Base-by-base conservation (phyloP, 202 grass and related monocot genomes). In the Schoenoplectus triqueter region DNA sequence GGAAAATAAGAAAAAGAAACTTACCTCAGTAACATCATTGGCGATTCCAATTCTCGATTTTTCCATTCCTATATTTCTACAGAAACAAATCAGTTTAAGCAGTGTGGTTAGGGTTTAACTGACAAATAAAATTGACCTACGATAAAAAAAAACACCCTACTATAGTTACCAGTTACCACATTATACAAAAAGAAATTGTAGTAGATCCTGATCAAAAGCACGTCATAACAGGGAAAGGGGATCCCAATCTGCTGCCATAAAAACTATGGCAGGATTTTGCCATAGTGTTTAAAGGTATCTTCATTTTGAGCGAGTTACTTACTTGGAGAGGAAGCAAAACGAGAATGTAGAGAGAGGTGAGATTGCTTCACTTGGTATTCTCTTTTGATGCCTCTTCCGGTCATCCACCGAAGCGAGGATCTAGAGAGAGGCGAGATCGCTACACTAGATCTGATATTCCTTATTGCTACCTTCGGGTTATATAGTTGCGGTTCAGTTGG, bases 11-110 rank as follows among this genome's bases (percentile, higher is more conserved):
- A 64, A 9, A 11, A 64, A 9, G 49, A 52, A 46, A 15, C 49
- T 14, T 81, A 91, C 89, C 83, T 86, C 80, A 64, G 85, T 91
- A 14, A 94, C 82, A 84, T 94, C 85, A 50, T 89, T 93, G 1
- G 87, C 89, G 15, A 89, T 89, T 21, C 39, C 75, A 44, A 45
- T 76, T 50, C 10, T 9, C 14, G 46, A 48, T 64, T 83, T 78
- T 17, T 20, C 85, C 85, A 89, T 89, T 60, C 3, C 22, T 79
- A 44, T n/a, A 13, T 10, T 78, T 59, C 75, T 31, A 48, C 3
- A 11, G 41, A 42, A 78, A 60, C 31, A 78, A 60, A 5, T 78
- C 59, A 15, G 7, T 17, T 78, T 42, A 60, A 79, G 51, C 4
- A 6, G 7, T 22, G 18, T 10, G 49, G 51, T 75, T 55, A 55